Evolutionary conservation across 345 rosid genomes (phyloP).

Genomic region (Syzygium aromaticum): DNA sequence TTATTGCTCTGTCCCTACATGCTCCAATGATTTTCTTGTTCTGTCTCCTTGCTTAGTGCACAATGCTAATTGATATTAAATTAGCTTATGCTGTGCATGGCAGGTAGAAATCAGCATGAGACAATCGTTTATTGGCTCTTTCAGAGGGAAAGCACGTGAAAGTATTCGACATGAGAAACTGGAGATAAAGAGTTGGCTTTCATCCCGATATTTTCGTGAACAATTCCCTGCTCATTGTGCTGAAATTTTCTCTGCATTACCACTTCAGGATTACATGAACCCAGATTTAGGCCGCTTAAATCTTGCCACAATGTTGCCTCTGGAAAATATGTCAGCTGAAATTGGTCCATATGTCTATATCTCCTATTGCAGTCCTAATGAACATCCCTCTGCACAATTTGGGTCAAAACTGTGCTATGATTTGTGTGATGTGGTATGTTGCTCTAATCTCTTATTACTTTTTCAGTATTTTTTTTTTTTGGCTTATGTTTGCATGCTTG

Average conservation of each 20-base stretch:
- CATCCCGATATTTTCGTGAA: conserved; percentile 64
- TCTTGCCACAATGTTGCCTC: conserved; percentile 55
- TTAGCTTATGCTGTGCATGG: conserved; percentile 11
- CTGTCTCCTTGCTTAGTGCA: neutral
- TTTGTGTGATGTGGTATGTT: conserved; percentile 65
- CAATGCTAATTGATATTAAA: neutral
- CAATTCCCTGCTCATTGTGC: conserved; percentile 77
- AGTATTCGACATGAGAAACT: conserved; percentile 61
- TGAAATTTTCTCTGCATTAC: conserved; percentile 56
- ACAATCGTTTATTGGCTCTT: conserved; percentile 67
- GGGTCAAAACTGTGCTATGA: conserved; percentile 62
- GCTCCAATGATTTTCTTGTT: neutral
- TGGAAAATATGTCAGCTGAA: conserved; percentile 35
- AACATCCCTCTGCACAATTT: conserved; percentile 34
- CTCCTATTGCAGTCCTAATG: conserved; percentile 70
- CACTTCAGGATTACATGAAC: conserved; percentile 82
- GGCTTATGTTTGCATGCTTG: neutral
- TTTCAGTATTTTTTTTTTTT: neutral
- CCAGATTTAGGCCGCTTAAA: conserved; percentile 61
- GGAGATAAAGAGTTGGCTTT: conserved; percentile 88
- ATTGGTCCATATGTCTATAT: conserved; percentile 75
- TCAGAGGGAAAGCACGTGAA: conserved; percentile 49
- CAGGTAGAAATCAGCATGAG: conserved; percentile 83
- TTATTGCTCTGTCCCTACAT: neutral
- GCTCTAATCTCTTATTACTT: neutral